Evolutionary conservation across 73 alveolate species (phyloP).

Genomic region (Durusdinium trenchii): DNA sequence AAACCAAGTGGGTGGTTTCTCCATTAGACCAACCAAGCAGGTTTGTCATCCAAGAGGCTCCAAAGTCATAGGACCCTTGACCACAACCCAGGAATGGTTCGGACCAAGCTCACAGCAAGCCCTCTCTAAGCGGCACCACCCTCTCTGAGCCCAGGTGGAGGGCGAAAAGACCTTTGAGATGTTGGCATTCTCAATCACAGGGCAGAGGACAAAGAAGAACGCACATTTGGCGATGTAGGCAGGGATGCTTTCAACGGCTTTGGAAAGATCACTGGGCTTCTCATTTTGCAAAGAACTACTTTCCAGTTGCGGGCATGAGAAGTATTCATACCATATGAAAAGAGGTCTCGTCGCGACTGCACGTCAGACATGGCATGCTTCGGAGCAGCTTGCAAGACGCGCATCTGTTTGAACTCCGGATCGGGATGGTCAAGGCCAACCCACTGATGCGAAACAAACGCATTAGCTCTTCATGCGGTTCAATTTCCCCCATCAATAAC

Average conservation of each 20-base stretch:
- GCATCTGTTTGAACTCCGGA: constrained; percentile 31
- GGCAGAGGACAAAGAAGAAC: constrained; percentile 45
- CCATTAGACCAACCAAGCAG: neutral
- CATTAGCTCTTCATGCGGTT: no score
- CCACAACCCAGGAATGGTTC: neutral
- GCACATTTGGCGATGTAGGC: constrained; percentile 4
- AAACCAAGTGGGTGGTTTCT: neutral
- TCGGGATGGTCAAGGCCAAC: constrained; percentile 32
- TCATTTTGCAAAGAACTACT: neutral
- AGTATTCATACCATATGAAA: constrained; percentile 51
- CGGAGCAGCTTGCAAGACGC: constrained; percentile 59
- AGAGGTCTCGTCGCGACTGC: constrained; percentile 9
- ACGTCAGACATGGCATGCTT: neutral
- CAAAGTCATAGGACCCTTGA: neutral
- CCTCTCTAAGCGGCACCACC: constrained; percentile 58
- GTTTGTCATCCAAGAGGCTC: neutral
- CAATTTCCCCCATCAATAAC: no score
- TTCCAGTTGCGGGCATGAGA: constrained; percentile 43
- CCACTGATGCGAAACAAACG: constrained; percentile 67
- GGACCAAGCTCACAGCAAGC: constrained; percentile 24
- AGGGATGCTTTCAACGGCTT: constrained; percentile 33
- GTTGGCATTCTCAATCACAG: neutral
- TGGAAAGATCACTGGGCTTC: neutral
- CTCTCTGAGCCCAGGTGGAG: constrained; percentile 20
- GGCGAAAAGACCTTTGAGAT: neutral